Conservation (phyloP, 768 basidiomycete species). For the Suillus subaureus region DNA sequence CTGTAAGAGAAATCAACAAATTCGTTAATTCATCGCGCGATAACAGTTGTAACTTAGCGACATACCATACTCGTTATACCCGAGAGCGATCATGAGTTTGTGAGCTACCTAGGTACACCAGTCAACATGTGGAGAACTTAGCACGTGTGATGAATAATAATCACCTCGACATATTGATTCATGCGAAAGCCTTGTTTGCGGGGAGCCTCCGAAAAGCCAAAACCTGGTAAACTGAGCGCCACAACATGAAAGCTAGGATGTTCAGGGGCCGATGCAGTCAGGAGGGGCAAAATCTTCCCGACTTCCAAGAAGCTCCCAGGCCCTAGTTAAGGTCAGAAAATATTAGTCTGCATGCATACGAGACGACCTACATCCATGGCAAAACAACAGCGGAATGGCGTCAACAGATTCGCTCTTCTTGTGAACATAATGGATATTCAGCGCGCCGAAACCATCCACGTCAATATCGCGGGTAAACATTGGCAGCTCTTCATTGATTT, state of each 20-base stretch:
- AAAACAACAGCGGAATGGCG: constrained; percentile 62
- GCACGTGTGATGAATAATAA: background rate
- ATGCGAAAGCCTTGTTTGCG: constrained; percentile 51
- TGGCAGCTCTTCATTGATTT: constrained; percentile 39
- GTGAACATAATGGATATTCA: constrained; percentile 64
- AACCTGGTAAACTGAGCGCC: constrained; percentile 31
- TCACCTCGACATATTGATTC: constrained; percentile 56
- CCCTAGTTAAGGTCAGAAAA: constrained; percentile 40
- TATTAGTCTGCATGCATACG: background rate
- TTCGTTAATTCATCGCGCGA: background rate
- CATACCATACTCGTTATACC: constrained; percentile 20
- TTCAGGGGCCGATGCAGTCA: constrained; percentile 41
- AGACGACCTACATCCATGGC: constrained; percentile 52
- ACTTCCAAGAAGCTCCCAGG: constrained; percentile 63
- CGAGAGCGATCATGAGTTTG: constrained; percentile 51
- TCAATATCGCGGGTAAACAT: constrained; percentile 50
- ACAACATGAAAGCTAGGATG: constrained; percentile 68
- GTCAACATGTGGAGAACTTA: constrained; percentile 7
- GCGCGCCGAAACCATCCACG: constrained; percentile 46
- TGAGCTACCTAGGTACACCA: constrained; percentile 38
- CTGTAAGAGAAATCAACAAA: constrained; percentile 26
- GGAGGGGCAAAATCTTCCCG: constrained; percentile 51
- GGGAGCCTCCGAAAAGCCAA: constrained; percentile 61
- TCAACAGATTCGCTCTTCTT: constrained; percentile 43
- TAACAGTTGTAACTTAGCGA: background rate